Evolutionary conservation across 1,284 basidiomycete species (phyloP), one percentile per base, ranked within the genome.

Genomic region (Fomitopsis palustris): DNA sequence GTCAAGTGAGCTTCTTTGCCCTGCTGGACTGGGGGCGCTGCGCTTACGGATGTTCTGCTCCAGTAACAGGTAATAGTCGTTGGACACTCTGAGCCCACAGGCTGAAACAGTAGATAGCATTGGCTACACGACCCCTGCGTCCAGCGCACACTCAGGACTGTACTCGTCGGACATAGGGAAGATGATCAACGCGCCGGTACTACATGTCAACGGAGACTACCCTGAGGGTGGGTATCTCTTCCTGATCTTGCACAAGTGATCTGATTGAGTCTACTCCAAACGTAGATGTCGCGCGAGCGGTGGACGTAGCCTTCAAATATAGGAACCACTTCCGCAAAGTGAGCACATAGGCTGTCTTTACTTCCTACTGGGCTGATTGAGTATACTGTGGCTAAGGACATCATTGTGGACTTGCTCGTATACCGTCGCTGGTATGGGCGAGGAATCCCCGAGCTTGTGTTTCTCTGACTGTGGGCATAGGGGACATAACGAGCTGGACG

Each of bases 121-220:
- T 59, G 94, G 93, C 17, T 95, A 95, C 69, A 95, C 93, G 0
- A 96, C 93, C 0, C 92, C 92, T 0, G 90, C 92, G 0, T 86
- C 90, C 0, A 83, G 83, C 54, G 89, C 91, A 12, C 84, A 93
- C 8, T 95, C 93, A 0, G 93, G 90, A 0, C 70, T 92, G 35
- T 96, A 96, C 69, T 93, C 92, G 62, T 94, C 93, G 1, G 94
- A 96, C 69, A 79, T 94, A 35, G 92, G 90, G 4, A 96, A 96
- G 74, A 92, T 92, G 83, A 89, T 95, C 67, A 90, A 91, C 60
- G 87, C 91, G 0, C 94, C 93, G 0, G 86, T 96, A 16, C 71
- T 96, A n/a, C 93, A 96, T 64, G 93, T 95, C 62, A 96, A 96
- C 66, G 94, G 94, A 6, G 93, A 96, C 70, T 77, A 90, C 70